Evolutionary conservation across 768 basidiomycete genomes (phyloP).

Genomic region (Hysterangium stoloniferum): DNA sequence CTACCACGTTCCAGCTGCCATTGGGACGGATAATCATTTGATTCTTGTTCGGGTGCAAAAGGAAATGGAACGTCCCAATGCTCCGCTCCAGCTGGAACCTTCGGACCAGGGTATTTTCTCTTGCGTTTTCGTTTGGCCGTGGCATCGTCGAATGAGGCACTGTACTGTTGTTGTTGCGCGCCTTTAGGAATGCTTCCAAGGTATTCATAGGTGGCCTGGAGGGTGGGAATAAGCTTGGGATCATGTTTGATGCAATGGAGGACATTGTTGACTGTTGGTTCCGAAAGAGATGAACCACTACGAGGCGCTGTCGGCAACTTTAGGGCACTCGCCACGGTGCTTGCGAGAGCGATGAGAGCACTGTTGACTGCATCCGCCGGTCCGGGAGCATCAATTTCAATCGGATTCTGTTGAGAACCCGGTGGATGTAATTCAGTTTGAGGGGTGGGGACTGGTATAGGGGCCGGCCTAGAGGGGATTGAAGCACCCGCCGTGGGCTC

Average conservation of each 20-base stretch:
- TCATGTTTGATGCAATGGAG: constrained; percentile 9
- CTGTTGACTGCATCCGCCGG: constrained; percentile 10
- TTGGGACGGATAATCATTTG: constrained; percentile 49
- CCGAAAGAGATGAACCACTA: background rate
- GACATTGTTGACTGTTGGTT: constrained; percentile 10
- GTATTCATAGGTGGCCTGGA: constrained; percentile 12
- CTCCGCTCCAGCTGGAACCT: constrained; percentile 69
- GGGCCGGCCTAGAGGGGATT: background rate
- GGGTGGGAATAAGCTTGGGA: constrained; percentile 9
- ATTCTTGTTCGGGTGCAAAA: constrained; percentile 63
- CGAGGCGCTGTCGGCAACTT: background rate
- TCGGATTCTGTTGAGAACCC: constrained; percentile 5
- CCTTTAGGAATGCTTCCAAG: constrained; percentile 4
- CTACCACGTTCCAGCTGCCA: constrained; percentile 63
- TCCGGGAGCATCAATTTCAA: constrained; percentile 1
- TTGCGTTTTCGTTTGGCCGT: constrained; percentile 1
- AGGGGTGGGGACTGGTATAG: background rate
- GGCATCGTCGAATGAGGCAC: background rate
- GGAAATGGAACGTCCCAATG: constrained; percentile 85
- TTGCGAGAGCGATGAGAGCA: constrained; percentile 7
- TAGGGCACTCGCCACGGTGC: constrained; percentile 8
- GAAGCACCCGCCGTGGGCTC: background rate
- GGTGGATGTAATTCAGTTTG: background rate
- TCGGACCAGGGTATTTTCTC: background rate
- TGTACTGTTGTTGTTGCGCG: background rate